phyloP scores from a whole-genome alignment of 768 basidiomycete genomes.

The Kwoniella dejecticola region DNA sequence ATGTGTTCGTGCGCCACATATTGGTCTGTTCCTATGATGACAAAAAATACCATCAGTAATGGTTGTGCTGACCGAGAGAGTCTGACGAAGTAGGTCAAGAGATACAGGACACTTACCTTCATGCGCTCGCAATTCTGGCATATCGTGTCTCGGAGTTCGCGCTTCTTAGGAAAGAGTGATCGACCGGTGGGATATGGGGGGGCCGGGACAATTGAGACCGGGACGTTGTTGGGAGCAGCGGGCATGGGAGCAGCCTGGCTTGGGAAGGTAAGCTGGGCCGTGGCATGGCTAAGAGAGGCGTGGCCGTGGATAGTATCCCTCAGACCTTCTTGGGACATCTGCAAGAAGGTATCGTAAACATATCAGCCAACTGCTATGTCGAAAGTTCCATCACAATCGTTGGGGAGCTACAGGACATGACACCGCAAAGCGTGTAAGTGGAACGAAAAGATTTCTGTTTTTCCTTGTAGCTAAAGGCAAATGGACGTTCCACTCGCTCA shows the following conservation, averaged over 20 bases:
- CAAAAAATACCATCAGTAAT: background rate
- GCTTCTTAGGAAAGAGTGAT: background rate
- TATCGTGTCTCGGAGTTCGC: background rate
- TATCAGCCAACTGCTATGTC: too few relatives aligned
- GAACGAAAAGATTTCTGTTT: too few relatives aligned
- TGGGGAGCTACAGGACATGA: too few relatives aligned
- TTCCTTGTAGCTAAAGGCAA: too few relatives aligned
- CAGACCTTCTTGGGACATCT: too few relatives aligned
- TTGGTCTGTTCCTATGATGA: background rate
- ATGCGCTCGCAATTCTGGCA: constrained; percentile 17
- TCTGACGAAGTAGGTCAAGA: background rate
- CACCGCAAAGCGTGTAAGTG: too few relatives aligned
- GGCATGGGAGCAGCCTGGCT: background rate
- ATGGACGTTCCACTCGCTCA: too few relatives aligned
- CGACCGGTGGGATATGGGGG: background rate
- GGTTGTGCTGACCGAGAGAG: background rate
- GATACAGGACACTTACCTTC: background rate
- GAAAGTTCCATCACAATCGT: too few relatives aligned
- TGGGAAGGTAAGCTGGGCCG: too few relatives aligned
- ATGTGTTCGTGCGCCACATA: constrained; percentile 16
- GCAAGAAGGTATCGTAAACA: too few relatives aligned
- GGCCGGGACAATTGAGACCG: background rate
- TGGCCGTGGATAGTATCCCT: too few relatives aligned
- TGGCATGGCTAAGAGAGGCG: too few relatives aligned
- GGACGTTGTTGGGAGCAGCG: background rate